Conservation (phyloP, 371 early-diverging fungal species). For the Smittium culicis region DNA sequence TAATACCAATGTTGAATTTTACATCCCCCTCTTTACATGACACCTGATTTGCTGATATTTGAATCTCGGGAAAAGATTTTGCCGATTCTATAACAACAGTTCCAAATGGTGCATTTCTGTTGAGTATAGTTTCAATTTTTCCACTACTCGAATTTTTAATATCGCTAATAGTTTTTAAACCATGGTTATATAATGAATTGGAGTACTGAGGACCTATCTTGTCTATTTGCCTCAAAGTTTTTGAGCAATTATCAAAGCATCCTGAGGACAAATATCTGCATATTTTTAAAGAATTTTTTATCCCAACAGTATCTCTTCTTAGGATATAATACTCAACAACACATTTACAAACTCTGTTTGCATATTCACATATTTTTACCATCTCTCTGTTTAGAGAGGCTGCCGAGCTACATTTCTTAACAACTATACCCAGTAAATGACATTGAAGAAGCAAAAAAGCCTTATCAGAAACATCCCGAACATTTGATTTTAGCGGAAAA, state of each 20-base stretch:
- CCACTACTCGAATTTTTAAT: background rate
- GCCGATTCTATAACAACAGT: conserved; percentile 3
- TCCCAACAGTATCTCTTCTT: conserved; percentile 3
- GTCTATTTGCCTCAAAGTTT: conserved; percentile 4
- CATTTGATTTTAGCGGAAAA: background rate
- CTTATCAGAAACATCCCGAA: background rate
- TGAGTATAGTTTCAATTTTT: conserved; percentile 8
- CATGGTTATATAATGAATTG: background rate
- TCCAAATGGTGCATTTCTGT: conserved; percentile 12
- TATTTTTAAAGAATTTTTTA: background rate
- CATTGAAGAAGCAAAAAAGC: conserved; percentile 10
- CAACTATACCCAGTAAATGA: conserved; percentile 4
- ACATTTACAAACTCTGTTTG: conserved; percentile 1
- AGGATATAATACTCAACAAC: conserved; percentile 9
- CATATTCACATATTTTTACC: background rate
- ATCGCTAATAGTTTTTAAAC: background rate
- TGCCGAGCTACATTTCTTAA: conserved; percentile 3
- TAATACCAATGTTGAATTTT: background rate
- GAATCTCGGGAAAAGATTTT: conserved; percentile 1
- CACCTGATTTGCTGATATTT: background rate
- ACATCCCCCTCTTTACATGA: background rate
- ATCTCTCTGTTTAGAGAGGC: conserved; percentile 12
- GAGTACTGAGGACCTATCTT: conserved; percentile 12
- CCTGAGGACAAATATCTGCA: conserved; percentile 1
- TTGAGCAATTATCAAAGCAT: conserved; percentile 8